A percentile compares a stretch with the other conserved stretches of the same genome.
These are phyloP conservation scores for Penicillium brevicompactum DNA, from an alignment of 2,329 filamentous ascomycete genomes.

Conservation along the genomic window DNA sequence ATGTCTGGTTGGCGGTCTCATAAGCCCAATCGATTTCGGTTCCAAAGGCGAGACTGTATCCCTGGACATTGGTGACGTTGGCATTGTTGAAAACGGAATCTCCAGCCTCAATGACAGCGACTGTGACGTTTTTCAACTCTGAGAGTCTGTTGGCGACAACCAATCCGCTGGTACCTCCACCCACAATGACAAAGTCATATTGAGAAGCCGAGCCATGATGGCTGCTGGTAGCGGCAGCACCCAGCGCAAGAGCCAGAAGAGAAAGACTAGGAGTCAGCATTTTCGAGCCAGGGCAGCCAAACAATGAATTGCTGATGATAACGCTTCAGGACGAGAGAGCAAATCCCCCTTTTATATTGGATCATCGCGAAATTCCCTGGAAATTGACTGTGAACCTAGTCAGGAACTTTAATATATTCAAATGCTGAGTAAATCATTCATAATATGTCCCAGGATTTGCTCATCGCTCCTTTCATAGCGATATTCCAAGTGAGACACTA, in stretches of 20 bases:
- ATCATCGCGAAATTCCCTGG: background rate
- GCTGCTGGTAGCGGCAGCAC: background rate
- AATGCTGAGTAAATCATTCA: no score
- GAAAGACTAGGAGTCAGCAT: background rate
- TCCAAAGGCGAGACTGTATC: constrained; percentile 14
- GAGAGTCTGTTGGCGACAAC: constrained; percentile 21
- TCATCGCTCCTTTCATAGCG: no score
- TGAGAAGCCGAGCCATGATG: background rate
- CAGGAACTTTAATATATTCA: no score
- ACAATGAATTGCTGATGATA: background rate
- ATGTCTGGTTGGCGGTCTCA: constrained; percentile 31
- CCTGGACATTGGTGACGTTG: constrained; percentile 30
- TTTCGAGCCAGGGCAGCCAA: background rate
- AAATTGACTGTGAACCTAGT: background rate
- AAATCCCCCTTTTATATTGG: background rate
- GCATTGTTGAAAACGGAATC: constrained; percentile 10
- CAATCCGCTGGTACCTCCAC: constrained; percentile 19
- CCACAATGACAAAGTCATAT: constrained; percentile 17
- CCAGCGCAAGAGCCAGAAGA: background rate
- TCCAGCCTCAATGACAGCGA: constrained; percentile 15
- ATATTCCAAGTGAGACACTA: no score
- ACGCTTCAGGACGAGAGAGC: background rate
- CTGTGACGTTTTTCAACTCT: constrained; percentile 7
- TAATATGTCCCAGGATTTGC: no score
- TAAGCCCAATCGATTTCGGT: constrained; percentile 38